Evolutionary conservation across 768 basidiomycete species (phyloP), one percentile per base, ranked within the genome.

Genomic region (Pisolithus tinctorius): DNA sequence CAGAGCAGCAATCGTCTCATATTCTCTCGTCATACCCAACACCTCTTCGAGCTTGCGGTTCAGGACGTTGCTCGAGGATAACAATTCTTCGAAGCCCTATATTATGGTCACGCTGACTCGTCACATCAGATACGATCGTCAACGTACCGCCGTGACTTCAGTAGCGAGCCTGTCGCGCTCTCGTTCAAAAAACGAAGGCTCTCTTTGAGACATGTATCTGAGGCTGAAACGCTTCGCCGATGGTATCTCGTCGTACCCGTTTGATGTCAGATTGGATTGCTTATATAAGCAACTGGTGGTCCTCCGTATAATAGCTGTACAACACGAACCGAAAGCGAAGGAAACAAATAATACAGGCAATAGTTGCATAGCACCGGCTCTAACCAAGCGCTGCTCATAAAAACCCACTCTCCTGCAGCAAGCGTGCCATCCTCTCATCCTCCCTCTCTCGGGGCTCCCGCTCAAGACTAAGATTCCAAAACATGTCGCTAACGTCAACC

Each of bases 11-110:
- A 94, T 90, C 2, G 87, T 93, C 47, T 86, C 81, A 65, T 95
- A 93, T 73, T 94, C 93, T 52, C 83, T 84, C 5, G 93, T 93
- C 81, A 95, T 94, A 9, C 89, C 89, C 25, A 86, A 71, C 2
- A 93, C 91, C 63, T 96, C 92, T 67, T 97, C 93, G 16, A 95
- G 77, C 63, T 92, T 93, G 55, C 93, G 82, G 64, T 95, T 95
- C 20, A 93, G 71, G 26, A 79, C 80, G 61, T 97, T 97, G 53
- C 86, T 84, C 8, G 88, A 83, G 4, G 85, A 85, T 16, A 97
- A 71, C 4, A 95, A 67, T 55, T 93, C 88, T 62, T 95, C 93
- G 61, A 95, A 95, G 17, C 84, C 88, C 93, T 88, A 59, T 16
- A 50, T 26, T 36, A 27, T 45, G 7, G 14, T 40, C 17, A 14